Percentiles rank a stretch among this genome's conserved stretches.
phyloP scores from a whole-genome alignment of 768 basidiomycete species.

The Hygrocybe coccinea region DNA sequence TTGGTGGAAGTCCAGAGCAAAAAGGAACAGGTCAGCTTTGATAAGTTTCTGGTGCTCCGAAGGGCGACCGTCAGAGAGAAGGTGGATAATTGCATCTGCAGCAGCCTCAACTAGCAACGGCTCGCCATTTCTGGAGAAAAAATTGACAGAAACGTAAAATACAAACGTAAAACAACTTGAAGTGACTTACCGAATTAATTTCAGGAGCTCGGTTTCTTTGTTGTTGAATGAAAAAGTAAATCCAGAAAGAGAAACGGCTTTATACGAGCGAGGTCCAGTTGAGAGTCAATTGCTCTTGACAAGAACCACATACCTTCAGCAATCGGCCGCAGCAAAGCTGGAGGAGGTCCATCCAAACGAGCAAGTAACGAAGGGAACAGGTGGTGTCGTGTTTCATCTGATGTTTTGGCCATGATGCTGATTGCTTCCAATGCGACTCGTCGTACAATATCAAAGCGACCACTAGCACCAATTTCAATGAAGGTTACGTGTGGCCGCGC shows the following conservation, averaged over 20 bases:
- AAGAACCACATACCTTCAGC: slow-evolving; percentile 14
- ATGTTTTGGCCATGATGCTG: slow-evolving; percentile 15
- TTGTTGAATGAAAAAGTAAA: not conserved
- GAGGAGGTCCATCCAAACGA: slow-evolving; percentile 12
- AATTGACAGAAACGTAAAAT: no score
- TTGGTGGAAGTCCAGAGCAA: slow-evolving; percentile 10
- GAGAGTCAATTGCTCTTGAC: not conserved
- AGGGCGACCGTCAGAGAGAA: slow-evolving; percentile 14
- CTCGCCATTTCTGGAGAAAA: no score
- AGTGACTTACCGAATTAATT: slow-evolving; percentile 14
- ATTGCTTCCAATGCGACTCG: slow-evolving; percentile 14
- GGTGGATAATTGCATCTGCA: slow-evolving; percentile 11
- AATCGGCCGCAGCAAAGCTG: slow-evolving; percentile 4
- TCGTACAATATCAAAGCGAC: slow-evolving; percentile 8
- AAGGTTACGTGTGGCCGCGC: not conserved
- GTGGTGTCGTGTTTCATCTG: slow-evolving; percentile 13
- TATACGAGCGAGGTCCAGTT: not conserved
- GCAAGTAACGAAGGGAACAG: slow-evolving; percentile 14
- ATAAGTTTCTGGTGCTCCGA: slow-evolving; percentile 15
- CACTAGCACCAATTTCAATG: not conserved
- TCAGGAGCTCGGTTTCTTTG: slow-evolving; percentile 7
- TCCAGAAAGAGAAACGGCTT: slow-evolving; percentile 16
- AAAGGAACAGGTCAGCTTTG: slow-evolving; percentile 12
- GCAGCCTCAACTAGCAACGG: slow-evolving; percentile 10
- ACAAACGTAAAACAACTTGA: not conserved